A percentile compares a stretch with the other conserved stretches of the same genome.
Conservation (phyloP, 108 stramenopile species). For the Cyclotella atomus region DNA sequence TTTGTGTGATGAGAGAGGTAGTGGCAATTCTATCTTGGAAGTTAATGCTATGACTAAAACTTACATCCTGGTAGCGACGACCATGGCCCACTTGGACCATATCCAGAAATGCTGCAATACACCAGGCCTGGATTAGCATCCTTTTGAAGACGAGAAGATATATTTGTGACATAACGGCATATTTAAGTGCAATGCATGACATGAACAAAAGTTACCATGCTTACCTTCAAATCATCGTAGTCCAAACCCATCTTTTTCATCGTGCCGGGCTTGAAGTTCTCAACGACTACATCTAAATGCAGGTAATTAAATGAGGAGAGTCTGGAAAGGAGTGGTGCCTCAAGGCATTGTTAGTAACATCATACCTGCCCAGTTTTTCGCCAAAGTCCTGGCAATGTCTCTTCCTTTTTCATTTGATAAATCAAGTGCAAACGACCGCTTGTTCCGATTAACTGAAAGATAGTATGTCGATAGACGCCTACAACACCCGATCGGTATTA, state of each 20-base stretch:
- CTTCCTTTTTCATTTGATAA: slow-evolving; percentile 28
- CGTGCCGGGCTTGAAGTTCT: slow-evolving; percentile 52
- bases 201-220: too few species aligned
- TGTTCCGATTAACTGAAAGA: slow-evolving; percentile 50
- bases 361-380: slow-evolving; percentile 49
- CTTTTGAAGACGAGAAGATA: too few species aligned
- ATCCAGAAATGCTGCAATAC: slow-evolving; percentile 51
- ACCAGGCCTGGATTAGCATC: slow-evolving; percentile 44
- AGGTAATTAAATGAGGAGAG: too few species aligned
- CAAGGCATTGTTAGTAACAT: too few species aligned
- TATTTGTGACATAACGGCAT: too few species aligned
- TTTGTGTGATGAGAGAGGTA: too few species aligned
- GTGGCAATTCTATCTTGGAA: too few species aligned
- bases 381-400: slow-evolving; percentile 34
- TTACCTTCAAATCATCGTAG: slow-evolving; percentile 42
- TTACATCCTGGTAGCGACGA: slow-evolving; percentile 36
- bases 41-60: too few species aligned
- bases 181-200: too few species aligned
- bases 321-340: too few species aligned
- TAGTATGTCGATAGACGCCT: slow-evolving; percentile 47
- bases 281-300: slow-evolving; percentile 53
- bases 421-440: slow-evolving; percentile 51
- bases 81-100: slow-evolving; percentile 43
- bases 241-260: slow-evolving; percentile 42
- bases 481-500: neutral